Percentiles rank a stretch among this genome's conserved stretches.
Evolutionary conservation across 306 rosid genomes (phyloP).

Genomic region (Vigna radiata): DNA sequence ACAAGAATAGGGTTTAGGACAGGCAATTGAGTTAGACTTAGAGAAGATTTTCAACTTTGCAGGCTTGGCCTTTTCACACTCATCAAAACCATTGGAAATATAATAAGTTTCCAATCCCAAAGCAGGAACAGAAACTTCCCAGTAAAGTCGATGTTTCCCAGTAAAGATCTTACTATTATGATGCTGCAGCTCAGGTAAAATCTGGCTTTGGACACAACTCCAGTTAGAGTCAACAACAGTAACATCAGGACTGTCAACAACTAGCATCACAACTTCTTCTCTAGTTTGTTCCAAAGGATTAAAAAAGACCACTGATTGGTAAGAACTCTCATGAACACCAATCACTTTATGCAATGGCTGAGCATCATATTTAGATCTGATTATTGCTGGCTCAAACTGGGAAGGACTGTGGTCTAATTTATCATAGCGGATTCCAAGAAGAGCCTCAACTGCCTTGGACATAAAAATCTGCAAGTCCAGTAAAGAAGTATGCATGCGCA

Average conservation of each 20-base stretch:
- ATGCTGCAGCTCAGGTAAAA: conserved; percentile 85
- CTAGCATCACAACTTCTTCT: conserved; percentile 84
- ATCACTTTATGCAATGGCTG: conserved; percentile 84
- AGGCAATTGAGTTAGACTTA: conserved; percentile 55
- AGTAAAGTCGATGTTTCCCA: conserved; percentile 86
- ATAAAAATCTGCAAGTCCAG: conserved; percentile 91
- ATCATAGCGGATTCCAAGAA: conserved; percentile 84
- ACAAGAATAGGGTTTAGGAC: conserved; percentile 84
- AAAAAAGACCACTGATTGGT: conserved; percentile 68
- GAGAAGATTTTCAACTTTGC: conserved; percentile 73
- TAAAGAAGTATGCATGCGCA: conserved; percentile 90
- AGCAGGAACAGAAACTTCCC: conserved; percentile 84
- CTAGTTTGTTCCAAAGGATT: conserved; percentile 92
- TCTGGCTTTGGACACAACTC: conserved; percentile 84
- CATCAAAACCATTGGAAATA: conserved; percentile 65
- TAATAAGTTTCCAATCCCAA: conserved; percentile 87
- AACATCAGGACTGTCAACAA: conserved; percentile 79
- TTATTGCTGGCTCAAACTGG: conserved; percentile 79
- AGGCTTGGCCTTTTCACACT: conserved; percentile 81
- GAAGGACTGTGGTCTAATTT: conserved; percentile 77
- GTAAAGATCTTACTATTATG: conserved; percentile 73
- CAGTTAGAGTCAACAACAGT: conserved; percentile 78
- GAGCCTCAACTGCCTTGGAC: conserved; percentile 87
- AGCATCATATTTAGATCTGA: conserved; percentile 87
- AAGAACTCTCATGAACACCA: conserved; percentile 64